These are phyloP conservation scores for Podila clonocystis DNA, from an alignment of 192 early-diverging fungal genomes.

Conservation along the genomic window DNA sequence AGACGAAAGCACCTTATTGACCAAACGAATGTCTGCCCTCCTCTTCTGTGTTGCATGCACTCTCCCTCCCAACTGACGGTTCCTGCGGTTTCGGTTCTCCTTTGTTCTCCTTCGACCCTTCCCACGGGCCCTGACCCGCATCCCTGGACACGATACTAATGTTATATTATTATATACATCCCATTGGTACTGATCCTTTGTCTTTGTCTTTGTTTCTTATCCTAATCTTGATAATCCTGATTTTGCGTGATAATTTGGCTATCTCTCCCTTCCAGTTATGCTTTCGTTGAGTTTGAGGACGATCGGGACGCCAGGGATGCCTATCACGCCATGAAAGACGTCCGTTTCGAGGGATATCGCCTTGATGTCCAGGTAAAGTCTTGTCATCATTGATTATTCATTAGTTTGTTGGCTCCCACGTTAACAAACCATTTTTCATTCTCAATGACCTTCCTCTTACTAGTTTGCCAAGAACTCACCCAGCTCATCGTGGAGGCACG, in stretches of 20 bases:
- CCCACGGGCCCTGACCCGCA: too few species aligned
- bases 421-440: background rate
- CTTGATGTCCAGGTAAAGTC: slow-evolving; percentile 80
- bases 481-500: slow-evolving; percentile 81
- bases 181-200: background rate
- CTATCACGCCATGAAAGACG: slow-evolving; percentile 91
- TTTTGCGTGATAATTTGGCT: too few species aligned
- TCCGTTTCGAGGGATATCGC: slow-evolving; percentile 80
- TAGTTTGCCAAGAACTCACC: slow-evolving; percentile 91
- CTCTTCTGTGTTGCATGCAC: background rate
- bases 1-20: background rate
- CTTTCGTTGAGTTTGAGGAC: slow-evolving; percentile 97
- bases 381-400: background rate
- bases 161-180: too few species aligned
- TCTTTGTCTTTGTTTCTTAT: background rate
- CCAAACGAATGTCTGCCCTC: background rate
- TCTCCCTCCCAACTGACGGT: background rate
- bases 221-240: background rate
- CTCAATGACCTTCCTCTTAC: background rate
- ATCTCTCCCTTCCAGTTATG: slow-evolving; percentile 68
- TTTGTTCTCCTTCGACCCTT: too few species aligned
- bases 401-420: background rate
- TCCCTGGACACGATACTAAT: too few species aligned
- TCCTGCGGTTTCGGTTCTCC: too few species aligned
- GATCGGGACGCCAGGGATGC: slow-evolving; percentile 91